Percentiles rank a stretch among this genome's conserved stretches.
These are phyloP conservation scores for Astraeus odoratus DNA, from an alignment of 768 basidiomycete genomes.

Conservation along the genomic window DNA sequence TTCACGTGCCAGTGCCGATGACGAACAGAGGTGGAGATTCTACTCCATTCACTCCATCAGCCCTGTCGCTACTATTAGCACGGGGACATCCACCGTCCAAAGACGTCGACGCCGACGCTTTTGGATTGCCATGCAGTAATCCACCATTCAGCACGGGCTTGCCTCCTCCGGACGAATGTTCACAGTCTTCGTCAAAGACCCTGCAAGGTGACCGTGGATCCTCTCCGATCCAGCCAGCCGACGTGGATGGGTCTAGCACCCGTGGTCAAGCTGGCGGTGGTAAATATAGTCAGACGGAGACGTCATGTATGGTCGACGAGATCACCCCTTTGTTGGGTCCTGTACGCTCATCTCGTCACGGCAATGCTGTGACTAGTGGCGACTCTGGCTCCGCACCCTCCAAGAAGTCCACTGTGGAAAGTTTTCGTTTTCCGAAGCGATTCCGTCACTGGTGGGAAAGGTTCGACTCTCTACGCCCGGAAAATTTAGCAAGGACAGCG, in stretches of 20 bases:
- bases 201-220: neutral
- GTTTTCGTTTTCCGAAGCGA: neutral
- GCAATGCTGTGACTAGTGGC: neutral
- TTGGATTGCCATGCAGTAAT: neutral
- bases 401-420: neutral
- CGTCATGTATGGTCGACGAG: slow-evolving; percentile 9
- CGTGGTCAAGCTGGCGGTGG: neutral
- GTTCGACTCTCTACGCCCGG: neutral
- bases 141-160: neutral
- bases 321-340: slow-evolving; percentile 12
- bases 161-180: neutral
- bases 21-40: neutral
- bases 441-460: neutral
- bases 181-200: neutral
- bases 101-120: neutral
- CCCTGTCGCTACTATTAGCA: slow-evolving; percentile 11
- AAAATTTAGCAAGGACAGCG: neutral
- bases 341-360: neutral
- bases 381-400: neutral
- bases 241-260: neutral
- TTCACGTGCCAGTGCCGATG: slow-evolving; percentile 3
- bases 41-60: slow-evolving; percentile 8
- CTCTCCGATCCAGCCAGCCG: neutral
- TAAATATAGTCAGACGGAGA: neutral
- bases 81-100: neutral